A percentile compares a stretch with the other conserved stretches of the same genome.
Conservation (phyloP, 208 protist species). For the Plasmodiophora brassicae region DNA sequence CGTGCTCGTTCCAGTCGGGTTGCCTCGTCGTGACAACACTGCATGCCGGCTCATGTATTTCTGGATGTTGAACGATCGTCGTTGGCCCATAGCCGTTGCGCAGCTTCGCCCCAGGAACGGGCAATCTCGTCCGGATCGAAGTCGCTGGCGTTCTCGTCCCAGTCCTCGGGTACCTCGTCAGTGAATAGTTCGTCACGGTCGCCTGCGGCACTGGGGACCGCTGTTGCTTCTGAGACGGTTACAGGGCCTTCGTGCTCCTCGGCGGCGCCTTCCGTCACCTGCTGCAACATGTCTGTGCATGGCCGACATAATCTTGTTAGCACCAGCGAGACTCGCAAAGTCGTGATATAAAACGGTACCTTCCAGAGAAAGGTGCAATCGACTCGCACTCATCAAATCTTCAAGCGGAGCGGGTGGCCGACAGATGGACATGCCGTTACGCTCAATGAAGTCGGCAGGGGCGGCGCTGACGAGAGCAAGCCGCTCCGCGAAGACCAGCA, state of each 20-base stretch:
- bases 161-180: not conserved
- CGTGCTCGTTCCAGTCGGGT: too few species aligned
- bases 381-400: not conserved
- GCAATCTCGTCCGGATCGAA: not conserved
- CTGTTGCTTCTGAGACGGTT: too few species aligned
- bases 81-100: too few species aligned
- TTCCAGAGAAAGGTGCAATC: not conserved
- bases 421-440: not conserved
- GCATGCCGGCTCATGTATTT: too few species aligned
- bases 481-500: slow-evolving; percentile 13
- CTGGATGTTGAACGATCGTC: too few species aligned
- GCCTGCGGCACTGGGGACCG: not conserved
- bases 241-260: too few species aligned
- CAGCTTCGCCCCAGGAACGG: not conserved
- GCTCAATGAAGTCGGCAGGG: slow-evolving; percentile 12
- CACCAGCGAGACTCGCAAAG: not conserved
- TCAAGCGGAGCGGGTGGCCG: not conserved
- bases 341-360: not conserved
- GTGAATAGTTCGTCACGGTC: not conserved
- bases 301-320: not conserved
- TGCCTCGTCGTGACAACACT: too few species aligned
- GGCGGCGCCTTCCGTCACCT: not conserved
- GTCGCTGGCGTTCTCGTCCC: not conserved
- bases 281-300: not conserved
- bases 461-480: not conserved